phyloP scores from a whole-genome alignment of 495 filamentous ascomycete genomes.

The Chaetomidium leptoderma region DNA sequence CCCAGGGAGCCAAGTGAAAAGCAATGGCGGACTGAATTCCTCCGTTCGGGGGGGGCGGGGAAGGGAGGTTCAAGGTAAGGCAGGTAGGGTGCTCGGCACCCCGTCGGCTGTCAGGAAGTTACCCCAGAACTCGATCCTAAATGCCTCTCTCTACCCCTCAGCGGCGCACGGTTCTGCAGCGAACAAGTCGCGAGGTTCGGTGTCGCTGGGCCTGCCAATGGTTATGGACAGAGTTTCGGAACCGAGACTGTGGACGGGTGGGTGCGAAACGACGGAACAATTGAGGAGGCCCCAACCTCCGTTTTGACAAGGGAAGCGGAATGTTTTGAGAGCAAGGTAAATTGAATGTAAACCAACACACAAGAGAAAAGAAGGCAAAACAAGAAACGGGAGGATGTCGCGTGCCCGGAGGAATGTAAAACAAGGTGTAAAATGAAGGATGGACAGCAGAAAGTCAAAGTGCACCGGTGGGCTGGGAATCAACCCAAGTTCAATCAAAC shows the following conservation, averaged over 20 bases:
- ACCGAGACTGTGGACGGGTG: not conserved
- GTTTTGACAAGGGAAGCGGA: not conserved
- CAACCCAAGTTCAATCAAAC: conserved; percentile 5
- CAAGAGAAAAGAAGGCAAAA: not conserved
- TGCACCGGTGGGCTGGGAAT: not conserved
- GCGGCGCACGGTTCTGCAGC: not conserved
- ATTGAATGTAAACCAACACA: not conserved
- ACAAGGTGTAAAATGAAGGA: not conserved
- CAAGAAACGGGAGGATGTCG: not conserved
- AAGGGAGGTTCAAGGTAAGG: not conserved
- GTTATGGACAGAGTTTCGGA: not conserved
- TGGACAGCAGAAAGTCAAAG: not conserved
- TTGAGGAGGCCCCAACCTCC: not conserved
- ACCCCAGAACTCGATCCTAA: not conserved
- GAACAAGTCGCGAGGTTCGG: not conserved
- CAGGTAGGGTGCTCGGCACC: not conserved
- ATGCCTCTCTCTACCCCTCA: conserved; percentile 7
- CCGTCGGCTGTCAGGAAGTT: not conserved
- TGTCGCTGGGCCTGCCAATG: not conserved
- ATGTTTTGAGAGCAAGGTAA: not conserved
- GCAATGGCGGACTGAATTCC: conserved; percentile 2
- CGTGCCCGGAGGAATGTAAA: not conserved
- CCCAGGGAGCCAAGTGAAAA: not conserved
- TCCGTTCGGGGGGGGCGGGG: not conserved
- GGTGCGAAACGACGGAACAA: conserved; percentile 1